Base-by-base conservation (phyloP, 2,329 filamentous ascomycete species). In the Cladosporium sp. region DNA sequence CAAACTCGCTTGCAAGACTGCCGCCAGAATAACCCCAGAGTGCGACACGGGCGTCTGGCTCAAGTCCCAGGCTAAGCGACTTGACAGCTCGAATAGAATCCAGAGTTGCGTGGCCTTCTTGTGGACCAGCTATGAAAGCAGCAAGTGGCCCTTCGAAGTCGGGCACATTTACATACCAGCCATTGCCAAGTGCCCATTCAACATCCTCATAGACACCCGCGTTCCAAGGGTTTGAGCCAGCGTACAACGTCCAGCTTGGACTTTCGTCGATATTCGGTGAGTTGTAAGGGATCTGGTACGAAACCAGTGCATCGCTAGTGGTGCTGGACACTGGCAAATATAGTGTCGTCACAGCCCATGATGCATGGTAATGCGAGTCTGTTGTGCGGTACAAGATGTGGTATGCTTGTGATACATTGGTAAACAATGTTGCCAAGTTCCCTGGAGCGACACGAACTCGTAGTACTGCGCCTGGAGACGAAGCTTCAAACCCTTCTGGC, bases 11-110 rank as follows among this genome's bases (percentile, higher is more conserved):
- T 0, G 84, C 84, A 21, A 87, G 68, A 1, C 81, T 80, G 4
- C 85, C 85, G 2, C 86, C 86, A 0, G 82, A 85, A 70, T 87
- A 87, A 0, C 86, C 86, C 83, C 84, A 87, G 64, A 86, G 70
- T 1, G 78, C 77, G 15, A 67, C 41, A 11, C 54, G 44, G 68
- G 74, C 70, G 0, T 80, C 74, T 15, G 75, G 71, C 2, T 66
- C 65, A 3, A 63, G 60, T 18, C 60, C 60, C 7, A 63, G 15
- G 7, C 47, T 54, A 15, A 63, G 32, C 1, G 69, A 70, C 10
- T 81, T 68, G 0, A 79, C 77, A 4, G 81, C 81, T 12, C 83
- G 79, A 1, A 83, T 71, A 2, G 75, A 74, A 70, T 84, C 80
- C 12, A 83, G 71, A 11, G 78, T 80, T 0, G 80, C 79, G 57